Evolutionary conservation across 1,139 yeast species (phyloP).

Genomic region (Entelexis paramagnoliae): DNA sequence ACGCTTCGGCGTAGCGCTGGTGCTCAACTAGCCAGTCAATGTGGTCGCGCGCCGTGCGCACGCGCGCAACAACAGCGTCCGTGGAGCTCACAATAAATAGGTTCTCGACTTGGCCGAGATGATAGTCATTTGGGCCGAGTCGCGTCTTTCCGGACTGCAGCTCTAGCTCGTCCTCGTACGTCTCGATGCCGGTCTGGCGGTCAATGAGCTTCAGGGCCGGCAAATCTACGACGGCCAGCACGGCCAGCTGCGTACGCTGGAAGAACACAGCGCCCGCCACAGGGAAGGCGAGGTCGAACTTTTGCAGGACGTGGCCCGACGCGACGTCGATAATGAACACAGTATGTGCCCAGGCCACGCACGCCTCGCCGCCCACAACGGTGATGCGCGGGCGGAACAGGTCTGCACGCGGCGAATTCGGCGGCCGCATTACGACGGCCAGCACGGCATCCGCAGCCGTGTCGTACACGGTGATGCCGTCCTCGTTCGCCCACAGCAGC

Average conservation of each 20-base stretch:
- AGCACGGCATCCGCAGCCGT: constrained; percentile 23
- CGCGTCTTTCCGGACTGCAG: constrained; percentile 37
- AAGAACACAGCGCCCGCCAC: constrained; percentile 73
- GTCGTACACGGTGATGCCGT: constrained; percentile 47
- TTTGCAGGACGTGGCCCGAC: constrained; percentile 8
- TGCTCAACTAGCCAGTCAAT: constrained; percentile 60
- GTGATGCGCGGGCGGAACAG: constrained; percentile 73
- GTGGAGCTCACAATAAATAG: constrained; percentile 69
- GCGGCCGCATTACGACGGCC: constrained; percentile 34
- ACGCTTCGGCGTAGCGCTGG: constrained; percentile 40
- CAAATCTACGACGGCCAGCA: constrained; percentile 43
- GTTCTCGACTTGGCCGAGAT: constrained; percentile 27
- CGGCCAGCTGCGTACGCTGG: constrained; percentile 27
- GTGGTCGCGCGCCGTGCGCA: constrained; percentile 55
- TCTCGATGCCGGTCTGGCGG: constrained; percentile 56
- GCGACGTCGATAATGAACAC: constrained; percentile 52
- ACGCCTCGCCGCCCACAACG: constrained; percentile 45
- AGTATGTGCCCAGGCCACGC: constrained; percentile 76
- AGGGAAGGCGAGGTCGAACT: constrained; percentile 41
- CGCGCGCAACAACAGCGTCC: constrained; percentile 71
- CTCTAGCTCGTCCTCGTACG: constrained; percentile 74
- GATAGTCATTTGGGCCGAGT: constrained; percentile 70
- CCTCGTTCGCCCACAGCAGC: constrained; percentile 75
- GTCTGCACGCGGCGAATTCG: constrained; percentile 60
- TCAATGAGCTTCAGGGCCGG: constrained; percentile 71